These are phyloP conservation scores for Colletotrichum lindemuthianum DNA, from an alignment of 2,329 filamentous ascomycete species.

Conservation along the genomic window DNA sequence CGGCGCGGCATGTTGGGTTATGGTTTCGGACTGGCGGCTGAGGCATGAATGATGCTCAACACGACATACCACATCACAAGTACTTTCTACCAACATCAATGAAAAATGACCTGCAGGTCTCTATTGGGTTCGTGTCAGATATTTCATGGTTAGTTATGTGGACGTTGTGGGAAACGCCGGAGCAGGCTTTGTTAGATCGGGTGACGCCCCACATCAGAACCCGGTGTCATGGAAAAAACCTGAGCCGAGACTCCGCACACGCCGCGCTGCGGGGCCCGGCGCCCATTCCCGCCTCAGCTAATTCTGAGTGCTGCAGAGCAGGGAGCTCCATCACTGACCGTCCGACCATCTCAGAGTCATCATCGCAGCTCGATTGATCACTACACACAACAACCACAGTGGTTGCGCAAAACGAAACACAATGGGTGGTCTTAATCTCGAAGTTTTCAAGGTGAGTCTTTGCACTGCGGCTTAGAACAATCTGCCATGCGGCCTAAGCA, in stretches of 20 bases:
- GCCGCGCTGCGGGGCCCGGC: constrained; percentile 7
- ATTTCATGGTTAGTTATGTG: background rate
- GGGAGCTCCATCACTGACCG: constrained; percentile 17
- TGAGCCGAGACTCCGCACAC: constrained; percentile 27
- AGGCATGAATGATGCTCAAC: constrained; percentile 19
- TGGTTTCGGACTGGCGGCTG: constrained; percentile 21
- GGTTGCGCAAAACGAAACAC: background rate
- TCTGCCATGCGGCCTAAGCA: background rate
- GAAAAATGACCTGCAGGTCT: background rate
- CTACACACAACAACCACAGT: background rate
- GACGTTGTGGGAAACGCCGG: background rate
- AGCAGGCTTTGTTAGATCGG: constrained; percentile 26
- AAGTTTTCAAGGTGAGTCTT: constrained; percentile 82
- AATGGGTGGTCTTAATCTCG: constrained; percentile 84
- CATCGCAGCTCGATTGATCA: background rate
- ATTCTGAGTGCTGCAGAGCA: constrained; percentile 17
- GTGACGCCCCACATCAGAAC: constrained; percentile 18
- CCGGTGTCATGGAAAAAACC: constrained; percentile 31
- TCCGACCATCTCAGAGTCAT: constrained; percentile 26
- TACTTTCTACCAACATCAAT: constrained; percentile 21
- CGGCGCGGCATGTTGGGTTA: constrained; percentile 23
- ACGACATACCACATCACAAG: constrained; percentile 28
- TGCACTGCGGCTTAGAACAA: background rate
- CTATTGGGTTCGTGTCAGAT: background rate
- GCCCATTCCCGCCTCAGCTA: constrained; percentile 28